Evolutionary conservation across 331 rosid genomes (phyloP).

Genomic region (Phaseolus coccineus): DNA sequence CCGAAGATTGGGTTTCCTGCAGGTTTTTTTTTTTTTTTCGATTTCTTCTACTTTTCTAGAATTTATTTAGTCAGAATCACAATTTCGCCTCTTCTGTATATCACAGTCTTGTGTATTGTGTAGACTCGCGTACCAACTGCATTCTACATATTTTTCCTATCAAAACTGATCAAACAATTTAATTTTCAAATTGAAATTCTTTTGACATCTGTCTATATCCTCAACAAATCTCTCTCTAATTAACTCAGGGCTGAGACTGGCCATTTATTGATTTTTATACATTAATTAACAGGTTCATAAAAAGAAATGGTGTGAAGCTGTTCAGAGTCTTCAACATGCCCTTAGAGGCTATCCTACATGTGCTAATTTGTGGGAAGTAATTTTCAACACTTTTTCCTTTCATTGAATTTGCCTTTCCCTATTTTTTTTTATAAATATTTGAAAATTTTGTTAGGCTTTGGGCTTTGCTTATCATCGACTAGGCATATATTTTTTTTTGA

Average conservation of each 20-base stretch:
- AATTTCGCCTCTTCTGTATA: not conserved
- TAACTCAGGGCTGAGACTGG: constrained; percentile 12
- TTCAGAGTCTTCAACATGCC: constrained; percentile 89
- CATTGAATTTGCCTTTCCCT: not conserved
- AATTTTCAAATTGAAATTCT: constrained; percentile 15
- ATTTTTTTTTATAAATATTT: constrained; percentile 32
- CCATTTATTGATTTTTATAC: constrained; percentile 18
- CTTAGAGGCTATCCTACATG: constrained; percentile 84
- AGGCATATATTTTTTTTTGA: constrained; percentile 46
- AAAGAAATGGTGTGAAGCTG: constrained; percentile 81
- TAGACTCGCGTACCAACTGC: constrained; percentile 9
- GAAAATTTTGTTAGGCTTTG: constrained; percentile 63
- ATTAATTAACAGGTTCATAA: constrained; percentile 58
- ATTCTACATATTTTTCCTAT: constrained; percentile 8
- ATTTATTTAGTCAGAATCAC: not conserved
- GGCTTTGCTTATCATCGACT: constrained; percentile 94
- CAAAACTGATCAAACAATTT: constrained; percentile 26
- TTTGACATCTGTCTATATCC: constrained; percentile 7
- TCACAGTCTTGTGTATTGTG: not conserved
- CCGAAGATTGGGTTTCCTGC: constrained; percentile 86
- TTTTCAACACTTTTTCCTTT: constrained; percentile 27
- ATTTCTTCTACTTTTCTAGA: constrained; percentile 1
- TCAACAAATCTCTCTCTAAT: constrained; percentile 1
- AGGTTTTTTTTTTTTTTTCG: constrained; percentile 47
- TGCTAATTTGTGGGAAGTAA: constrained; percentile 89